Evolutionary conservation across 179 eudicot species (phyloP), one percentile per base, ranked within the genome.

Genomic region (Camellia oleifera): DNA sequence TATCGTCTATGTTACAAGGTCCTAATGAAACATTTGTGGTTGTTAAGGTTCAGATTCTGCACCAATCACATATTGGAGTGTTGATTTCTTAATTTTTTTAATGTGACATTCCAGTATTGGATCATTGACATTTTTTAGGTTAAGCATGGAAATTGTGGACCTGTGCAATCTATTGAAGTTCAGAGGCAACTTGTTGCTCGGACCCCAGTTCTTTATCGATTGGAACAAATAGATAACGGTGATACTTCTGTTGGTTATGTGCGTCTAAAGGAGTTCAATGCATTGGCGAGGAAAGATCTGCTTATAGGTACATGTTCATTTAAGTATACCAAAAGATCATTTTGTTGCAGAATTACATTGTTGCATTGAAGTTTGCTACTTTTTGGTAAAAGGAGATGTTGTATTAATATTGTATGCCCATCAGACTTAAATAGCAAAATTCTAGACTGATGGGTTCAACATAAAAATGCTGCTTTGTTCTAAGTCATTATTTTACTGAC

Each of bases 191-290:
- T 89, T 84, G 85, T 87, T 73, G 98, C 98, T 70, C 88, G 90
- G 83, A 83, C 95, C 44, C 99, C 99, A 32, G 99, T 95, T 46
- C 89, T 89, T 78, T 95, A 91, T 86, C 87, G 97, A 70, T 79
- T 92, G 79, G 99, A 95, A 83, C 86, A 94, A 77, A 84, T 85
- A 72, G 91, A 90, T 56, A 86, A 85, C 77, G 91, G 90, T 72
- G 82, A 89, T 23, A 82, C 80, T 78, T 85, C 91, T 72, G 92
- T 94, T 63, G 98, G 99, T 75, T 95, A 95, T 86, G 91, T 95
- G 79, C 98, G 93, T 77, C 84, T 95, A 13, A 95, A 94, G 85
- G 99, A 95, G 87, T 95, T 95, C 86, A 95, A 95, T 91, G 98
- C 99, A 42, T 83, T 92, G 86, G 99, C 99, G 15, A 95, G 86